Percentiles rank a stretch among this genome's conserved stretches.
Conservation (phyloP, 1,139 yeast genomes). For the Yamadazyma membranifaciens region DNA sequence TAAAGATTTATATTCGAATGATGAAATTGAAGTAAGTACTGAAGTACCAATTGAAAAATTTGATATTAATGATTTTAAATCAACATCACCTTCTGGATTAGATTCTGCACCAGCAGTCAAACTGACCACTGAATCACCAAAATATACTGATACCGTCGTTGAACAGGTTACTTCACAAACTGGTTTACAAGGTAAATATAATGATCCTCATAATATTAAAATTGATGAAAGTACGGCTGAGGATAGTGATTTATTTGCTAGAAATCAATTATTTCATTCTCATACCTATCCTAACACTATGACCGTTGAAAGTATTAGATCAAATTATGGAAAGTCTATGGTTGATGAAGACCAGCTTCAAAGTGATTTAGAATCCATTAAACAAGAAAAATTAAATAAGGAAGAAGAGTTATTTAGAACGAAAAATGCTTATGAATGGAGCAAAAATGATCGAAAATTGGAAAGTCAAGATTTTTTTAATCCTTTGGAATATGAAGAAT, state of each 20-base stretch:
- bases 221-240: constrained; percentile 13
- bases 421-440: constrained; percentile 55
- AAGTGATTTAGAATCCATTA: constrained; percentile 44
- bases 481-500: constrained; percentile 23
- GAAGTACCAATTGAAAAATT: constrained; percentile 19
- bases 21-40: constrained; percentile 9
- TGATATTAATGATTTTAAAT: constrained; percentile 23
- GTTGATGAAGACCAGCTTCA: constrained; percentile 14
- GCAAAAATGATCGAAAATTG: constrained; percentile 38
- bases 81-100: background rate
- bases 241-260: constrained; percentile 17
- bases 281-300: constrained; percentile 14
- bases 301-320: constrained; percentile 17
- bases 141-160: background rate
- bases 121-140: too few species aligned
- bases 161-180: constrained; percentile 4
- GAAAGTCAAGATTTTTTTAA: constrained; percentile 51
- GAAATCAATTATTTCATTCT: constrained; percentile 16
- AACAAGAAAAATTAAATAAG: constrained; percentile 32
- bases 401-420: constrained; percentile 49
- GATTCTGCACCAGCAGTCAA: background rate
- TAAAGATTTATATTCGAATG: constrained; percentile 10
- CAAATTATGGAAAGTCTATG: constrained; percentile 7
- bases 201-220: constrained; percentile 24
- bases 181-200: constrained; percentile 12